These are phyloP conservation scores for Phytopythium montanum DNA, from an alignment of 352 stramenopile species.

Conservation along the genomic window DNA sequence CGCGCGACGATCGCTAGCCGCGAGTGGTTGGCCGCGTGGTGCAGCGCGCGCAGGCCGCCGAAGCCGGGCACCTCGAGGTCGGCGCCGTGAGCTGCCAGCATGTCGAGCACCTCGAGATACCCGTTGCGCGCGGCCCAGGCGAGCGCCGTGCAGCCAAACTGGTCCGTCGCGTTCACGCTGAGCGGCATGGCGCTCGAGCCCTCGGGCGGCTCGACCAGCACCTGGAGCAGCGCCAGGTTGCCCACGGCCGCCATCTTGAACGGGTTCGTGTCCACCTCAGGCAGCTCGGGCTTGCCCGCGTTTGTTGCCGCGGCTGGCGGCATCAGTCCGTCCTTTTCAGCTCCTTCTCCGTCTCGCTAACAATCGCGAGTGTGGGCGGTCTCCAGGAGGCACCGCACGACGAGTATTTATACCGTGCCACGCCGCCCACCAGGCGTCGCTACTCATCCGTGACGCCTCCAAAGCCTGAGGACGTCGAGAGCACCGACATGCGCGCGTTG, in stretches of 20 bases:
- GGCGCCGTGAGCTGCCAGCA: slow-evolving; percentile 58
- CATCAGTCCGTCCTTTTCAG: slow-evolving; percentile 8
- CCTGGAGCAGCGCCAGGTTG: slow-evolving; percentile 66
- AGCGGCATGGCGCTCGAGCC: slow-evolving; percentile 35
- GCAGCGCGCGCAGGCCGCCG: slow-evolving; percentile 72
- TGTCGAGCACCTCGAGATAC: slow-evolving; percentile 78
- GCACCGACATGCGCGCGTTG: background rate
- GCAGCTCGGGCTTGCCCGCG: slow-evolving; percentile 60
- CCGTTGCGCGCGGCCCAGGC: slow-evolving; percentile 84
- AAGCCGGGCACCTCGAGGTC: slow-evolving; percentile 74
- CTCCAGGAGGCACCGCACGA: background rate
- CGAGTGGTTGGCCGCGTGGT: slow-evolving; percentile 86
- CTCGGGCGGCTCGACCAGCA: slow-evolving; percentile 56
- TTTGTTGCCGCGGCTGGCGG: slow-evolving; percentile 12
- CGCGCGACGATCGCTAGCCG: slow-evolving; percentile 50
- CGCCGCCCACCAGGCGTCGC: background rate
- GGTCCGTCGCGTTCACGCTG: slow-evolving; percentile 80
- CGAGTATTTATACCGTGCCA: background rate
- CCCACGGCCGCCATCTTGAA: slow-evolving; percentile 85
- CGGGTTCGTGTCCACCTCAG: slow-evolving; percentile 78
- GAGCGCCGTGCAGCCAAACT: slow-evolving; percentile 76
- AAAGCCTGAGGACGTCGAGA: background rate
- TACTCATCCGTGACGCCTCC: background rate
- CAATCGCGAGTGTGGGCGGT: background rate
- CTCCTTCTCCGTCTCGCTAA: background rate